Conservation (phyloP, 371 early-diverging fungal genomes). For the Conidiobolus incongruus region DNA sequence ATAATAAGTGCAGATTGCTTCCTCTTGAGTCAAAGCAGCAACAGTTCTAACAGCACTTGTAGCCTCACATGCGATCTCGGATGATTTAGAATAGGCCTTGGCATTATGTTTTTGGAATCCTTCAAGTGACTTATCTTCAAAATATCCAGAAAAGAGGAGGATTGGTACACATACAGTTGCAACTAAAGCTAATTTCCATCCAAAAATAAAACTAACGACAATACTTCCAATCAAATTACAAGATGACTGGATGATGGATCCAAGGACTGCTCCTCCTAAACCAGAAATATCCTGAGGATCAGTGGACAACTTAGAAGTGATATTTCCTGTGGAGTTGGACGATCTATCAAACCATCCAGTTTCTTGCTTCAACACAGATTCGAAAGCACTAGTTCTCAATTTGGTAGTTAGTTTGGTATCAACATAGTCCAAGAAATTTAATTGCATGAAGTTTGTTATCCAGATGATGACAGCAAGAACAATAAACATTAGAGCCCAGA, state of each 20-base stretch:
- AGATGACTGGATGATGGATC: slow-evolving; percentile 6
- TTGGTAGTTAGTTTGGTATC: slow-evolving; percentile 33
- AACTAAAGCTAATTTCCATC: slow-evolving; percentile 45
- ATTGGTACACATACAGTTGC: slow-evolving; percentile 25
- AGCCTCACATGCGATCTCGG: slow-evolving; percentile 66
- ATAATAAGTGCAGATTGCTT: slow-evolving; percentile 26
- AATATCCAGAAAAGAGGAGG: slow-evolving; percentile 7
- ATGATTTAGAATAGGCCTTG: slow-evolving; percentile 37
- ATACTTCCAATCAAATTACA: slow-evolving; percentile 4
- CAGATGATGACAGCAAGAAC: slow-evolving; percentile 28
- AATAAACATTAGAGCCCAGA: slow-evolving; percentile 57
- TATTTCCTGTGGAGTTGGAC: slow-evolving; percentile 49
- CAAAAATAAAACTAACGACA: slow-evolving; percentile 29
- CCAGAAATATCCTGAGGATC: slow-evolving; percentile 42
- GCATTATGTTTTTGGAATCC: slow-evolving; percentile 23
- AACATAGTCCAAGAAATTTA: slow-evolving; percentile 16
- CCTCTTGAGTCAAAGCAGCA: slow-evolving; percentile 54
- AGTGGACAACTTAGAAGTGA: slow-evolving; percentile 55
- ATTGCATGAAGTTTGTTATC: slow-evolving; percentile 16
- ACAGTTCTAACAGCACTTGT: slow-evolving; percentile 72
- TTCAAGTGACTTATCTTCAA: slow-evolving; percentile 4
- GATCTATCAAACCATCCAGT: slow-evolving; percentile 69
- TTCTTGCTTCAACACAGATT: slow-evolving; percentile 48
- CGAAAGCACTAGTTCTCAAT: slow-evolving; percentile 27
- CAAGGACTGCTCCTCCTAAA: slow-evolving; percentile 12